Evolutionary conservation across 2,329 filamentous ascomycete species (phyloP).

Genomic region (Talaromyces piceae): DNA sequence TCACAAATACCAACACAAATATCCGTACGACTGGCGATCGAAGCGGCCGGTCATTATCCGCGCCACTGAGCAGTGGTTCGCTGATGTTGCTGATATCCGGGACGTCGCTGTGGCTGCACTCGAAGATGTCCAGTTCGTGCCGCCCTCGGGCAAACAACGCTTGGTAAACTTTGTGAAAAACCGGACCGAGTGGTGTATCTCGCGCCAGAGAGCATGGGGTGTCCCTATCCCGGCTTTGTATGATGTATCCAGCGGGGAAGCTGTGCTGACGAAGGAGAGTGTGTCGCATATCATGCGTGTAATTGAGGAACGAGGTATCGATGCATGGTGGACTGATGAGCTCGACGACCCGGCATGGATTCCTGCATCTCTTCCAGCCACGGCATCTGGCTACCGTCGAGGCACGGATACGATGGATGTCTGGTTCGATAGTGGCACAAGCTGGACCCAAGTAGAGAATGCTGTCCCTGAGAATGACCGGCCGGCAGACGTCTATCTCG

Average conservation of each 20-base stretch:
- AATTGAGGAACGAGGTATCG: constrained; percentile 69
- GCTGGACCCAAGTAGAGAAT: constrained; percentile 59
- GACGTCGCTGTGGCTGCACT: constrained; percentile 63
- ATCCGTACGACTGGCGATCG: constrained; percentile 96
- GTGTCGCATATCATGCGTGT: constrained; percentile 78
- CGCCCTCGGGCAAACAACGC: constrained; percentile 63
- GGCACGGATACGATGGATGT: constrained; percentile 98
- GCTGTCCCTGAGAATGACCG: constrained; percentile 23
- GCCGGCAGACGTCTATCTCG: constrained; percentile 77
- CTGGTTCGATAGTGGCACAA: constrained; percentile 97
- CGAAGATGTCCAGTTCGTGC: constrained; percentile 67
- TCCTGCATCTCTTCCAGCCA: constrained; percentile 51
- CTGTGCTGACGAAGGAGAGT: constrained; percentile 69
- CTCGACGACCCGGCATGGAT: constrained; percentile 72
- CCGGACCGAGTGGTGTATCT: constrained; percentile 96
- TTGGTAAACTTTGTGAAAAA: constrained; percentile 80
- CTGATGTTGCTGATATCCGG: constrained; percentile 80
- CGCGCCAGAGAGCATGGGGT: constrained; percentile 89
- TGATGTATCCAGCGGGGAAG: constrained; percentile 58
- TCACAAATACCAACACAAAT: constrained; percentile 77
- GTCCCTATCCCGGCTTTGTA: constrained; percentile 93
- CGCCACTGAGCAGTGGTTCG: constrained; percentile 97
- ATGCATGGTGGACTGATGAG: constrained; percentile 89
- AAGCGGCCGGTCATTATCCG: constrained; percentile 86
- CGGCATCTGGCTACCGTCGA: constrained; percentile 51